A percentile compares a stretch with the other conserved stretches of the same genome.
These are phyloP conservation scores for Quercus aquifolioides DNA, from an alignment of 306 rosid species.

Conservation along the genomic window DNA sequence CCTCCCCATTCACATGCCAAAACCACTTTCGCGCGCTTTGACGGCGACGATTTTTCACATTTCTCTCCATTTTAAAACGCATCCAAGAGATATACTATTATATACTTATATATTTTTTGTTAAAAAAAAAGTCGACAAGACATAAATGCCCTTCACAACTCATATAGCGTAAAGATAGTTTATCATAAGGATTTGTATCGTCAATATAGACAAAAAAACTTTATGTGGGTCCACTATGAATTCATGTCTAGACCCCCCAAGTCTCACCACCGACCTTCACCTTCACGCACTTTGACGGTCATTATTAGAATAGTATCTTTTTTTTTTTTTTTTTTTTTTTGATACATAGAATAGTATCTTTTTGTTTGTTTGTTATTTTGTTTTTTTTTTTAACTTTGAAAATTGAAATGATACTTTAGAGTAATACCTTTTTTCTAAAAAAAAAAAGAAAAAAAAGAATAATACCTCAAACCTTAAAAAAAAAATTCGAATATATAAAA, in stretches of 20 bases:
- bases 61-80: background rate
- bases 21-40: conserved; percentile 28
- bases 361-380: too few species aligned
- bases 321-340: too few species aligned
- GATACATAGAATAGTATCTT: background rate
- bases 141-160: background rate
- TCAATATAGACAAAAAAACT: conserved; percentile 1
- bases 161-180: too few species aligned
- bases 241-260: background rate
- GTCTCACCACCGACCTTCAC: conserved; percentile 4
- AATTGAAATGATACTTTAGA: too few species aligned
- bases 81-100: background rate
- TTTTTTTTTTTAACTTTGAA: too few species aligned
- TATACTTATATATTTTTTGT: too few species aligned
- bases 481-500: too few species aligned
- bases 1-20: background rate
- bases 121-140: background rate
- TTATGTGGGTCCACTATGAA: background rate
- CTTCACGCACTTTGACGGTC: background rate
- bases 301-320: background rate
- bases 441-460: too few species aligned
- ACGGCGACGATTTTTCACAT: conserved; percentile 70
- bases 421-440: too few species aligned
- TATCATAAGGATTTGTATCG: background rate
- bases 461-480: too few species aligned